Evolutionary conservation across 805 yeast species (phyloP).

Genomic region (Ogataea trehaloabstinens): DNA sequence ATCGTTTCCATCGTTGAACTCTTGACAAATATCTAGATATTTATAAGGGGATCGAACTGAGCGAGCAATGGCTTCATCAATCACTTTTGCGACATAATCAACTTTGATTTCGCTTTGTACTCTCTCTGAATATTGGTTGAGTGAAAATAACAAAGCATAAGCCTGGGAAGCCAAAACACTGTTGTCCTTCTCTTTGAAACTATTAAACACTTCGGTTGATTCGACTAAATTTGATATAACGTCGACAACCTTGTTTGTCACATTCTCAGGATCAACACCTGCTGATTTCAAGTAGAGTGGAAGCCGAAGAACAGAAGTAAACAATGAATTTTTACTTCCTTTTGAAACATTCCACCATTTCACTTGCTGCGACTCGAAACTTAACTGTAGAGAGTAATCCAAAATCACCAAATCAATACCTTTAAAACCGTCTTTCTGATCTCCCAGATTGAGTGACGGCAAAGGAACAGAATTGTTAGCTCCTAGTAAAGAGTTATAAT

Average conservation of each 20-base stretch:
- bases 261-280: constrained; percentile 9
- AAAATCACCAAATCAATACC: constrained; percentile 58
- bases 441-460: constrained; percentile 25
- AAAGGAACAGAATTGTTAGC: constrained; percentile 18
- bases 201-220: constrained; percentile 55
- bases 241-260: constrained; percentile 42
- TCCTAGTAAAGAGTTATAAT: constrained; percentile 21
- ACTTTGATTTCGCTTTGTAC: constrained; percentile 14
- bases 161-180: constrained; percentile 51
- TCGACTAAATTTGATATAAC: constrained; percentile 48
- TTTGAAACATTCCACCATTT: constrained; percentile 75
- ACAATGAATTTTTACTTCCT: constrained; percentile 52
- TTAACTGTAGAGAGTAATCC: constrained; percentile 61
- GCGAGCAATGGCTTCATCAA: constrained; percentile 78
- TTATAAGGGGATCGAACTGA: constrained; percentile 76
- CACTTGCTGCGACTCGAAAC: constrained; percentile 42
- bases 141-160: constrained; percentile 50
- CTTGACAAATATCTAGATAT: constrained; percentile 60
- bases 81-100: constrained; percentile 51
- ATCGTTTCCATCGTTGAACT: constrained; percentile 9
- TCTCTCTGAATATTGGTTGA: constrained; percentile 25
- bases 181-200: constrained; percentile 22
- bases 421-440: constrained; percentile 31
- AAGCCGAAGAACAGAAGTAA: constrained; percentile 62
- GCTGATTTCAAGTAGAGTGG: constrained; percentile 27